Conservation (phyloP, 169 alveolate species). For the Blepharisma undulans region DNA sequence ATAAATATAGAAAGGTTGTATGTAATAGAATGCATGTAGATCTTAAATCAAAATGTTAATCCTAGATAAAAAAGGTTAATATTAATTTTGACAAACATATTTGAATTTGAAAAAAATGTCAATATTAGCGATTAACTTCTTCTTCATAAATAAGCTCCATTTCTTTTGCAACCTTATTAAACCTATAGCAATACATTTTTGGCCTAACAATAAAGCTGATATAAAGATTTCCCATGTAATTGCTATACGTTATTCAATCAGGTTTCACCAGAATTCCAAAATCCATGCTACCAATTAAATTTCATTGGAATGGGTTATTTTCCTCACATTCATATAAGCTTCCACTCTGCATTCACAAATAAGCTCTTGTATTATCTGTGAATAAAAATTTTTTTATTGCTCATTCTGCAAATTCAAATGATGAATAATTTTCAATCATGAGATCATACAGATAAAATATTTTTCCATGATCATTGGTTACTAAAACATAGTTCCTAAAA, state of each 20-base stretch:
- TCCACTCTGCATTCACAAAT: background rate
- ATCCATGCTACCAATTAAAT: background rate
- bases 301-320: background rate
- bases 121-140: background rate
- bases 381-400: background rate
- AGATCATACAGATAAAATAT: background rate
- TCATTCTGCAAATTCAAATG: background rate
- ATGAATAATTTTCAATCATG: background rate
- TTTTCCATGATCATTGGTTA: background rate
- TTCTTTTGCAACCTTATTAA: background rate
- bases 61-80: no score
- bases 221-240: background rate
- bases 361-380: background rate
- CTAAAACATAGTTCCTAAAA: background rate
- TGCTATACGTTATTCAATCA: background rate
- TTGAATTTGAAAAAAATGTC: no score
- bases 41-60: no score
- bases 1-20: no score
- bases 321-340: background rate
- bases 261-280: background rate
- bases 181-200: background rate
- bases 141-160: background rate
- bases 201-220: background rate
- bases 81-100: no score
- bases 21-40: no score